Evolutionary conservation across 2,329 filamentous ascomycete species (phyloP).

Genomic region (Beauveria medogensis): DNA sequence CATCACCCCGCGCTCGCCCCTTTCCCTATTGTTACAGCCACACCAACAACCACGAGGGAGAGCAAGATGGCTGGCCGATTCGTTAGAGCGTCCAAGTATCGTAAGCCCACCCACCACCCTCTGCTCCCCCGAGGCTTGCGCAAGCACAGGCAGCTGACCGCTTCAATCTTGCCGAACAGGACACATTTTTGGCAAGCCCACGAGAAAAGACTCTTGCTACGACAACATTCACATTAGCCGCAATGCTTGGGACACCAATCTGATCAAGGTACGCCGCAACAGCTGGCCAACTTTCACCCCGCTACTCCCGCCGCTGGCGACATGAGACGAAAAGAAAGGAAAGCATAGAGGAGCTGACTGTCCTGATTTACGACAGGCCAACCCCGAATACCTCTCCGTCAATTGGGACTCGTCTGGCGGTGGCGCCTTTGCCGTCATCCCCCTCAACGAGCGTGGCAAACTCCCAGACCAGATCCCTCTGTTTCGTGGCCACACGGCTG

Average conservation of each 20-base stretch:
- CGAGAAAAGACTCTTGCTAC: slow-evolving; percentile 96
- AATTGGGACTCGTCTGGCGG: slow-evolving; percentile 98
- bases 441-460: slow-evolving; percentile 80
- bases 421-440: slow-evolving; percentile 94
- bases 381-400: slow-evolving; percentile 90
- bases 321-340: background rate
- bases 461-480: slow-evolving; percentile 87
- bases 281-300: slow-evolving; percentile 10
- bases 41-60: background rate
- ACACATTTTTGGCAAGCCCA: slow-evolving; percentile 95
- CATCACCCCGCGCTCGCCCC: background rate
- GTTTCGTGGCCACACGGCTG: slow-evolving; percentile 91
- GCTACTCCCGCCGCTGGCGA: background rate
- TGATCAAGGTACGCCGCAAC: slow-evolving; percentile 68
- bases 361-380: slow-evolving; percentile 52
- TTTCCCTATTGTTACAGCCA: background rate
- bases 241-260: slow-evolving; percentile 99
- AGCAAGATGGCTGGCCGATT: slow-evolving; percentile 52
- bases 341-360: slow-evolving; percentile 15
- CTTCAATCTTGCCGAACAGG: slow-evolving; percentile 41
- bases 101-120: slow-evolving; percentile 35
- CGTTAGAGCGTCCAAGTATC: slow-evolving; percentile 61
- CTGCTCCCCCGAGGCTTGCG: slow-evolving; percentile 3
- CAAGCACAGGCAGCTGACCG: slow-evolving; percentile 17
- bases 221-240: slow-evolving; percentile 95